These are phyloP conservation scores for Dissoconium aciculare DNA, from an alignment of 2,329 filamentous ascomycete genomes.

Conservation along the genomic window DNA sequence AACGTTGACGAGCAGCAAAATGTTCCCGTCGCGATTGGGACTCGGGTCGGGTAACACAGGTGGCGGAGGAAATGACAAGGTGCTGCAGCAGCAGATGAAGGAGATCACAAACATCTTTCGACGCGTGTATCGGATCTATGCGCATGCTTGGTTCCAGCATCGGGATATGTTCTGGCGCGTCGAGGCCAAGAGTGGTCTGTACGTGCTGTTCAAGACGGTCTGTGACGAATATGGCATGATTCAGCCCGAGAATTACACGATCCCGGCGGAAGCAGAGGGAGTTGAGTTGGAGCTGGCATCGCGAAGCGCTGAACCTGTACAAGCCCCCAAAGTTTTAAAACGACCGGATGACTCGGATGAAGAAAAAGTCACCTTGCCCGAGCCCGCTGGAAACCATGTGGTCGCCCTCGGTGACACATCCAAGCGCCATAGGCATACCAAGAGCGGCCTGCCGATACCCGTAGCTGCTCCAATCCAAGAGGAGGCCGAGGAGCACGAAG, in stretches of 20 bases:
- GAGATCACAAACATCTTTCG: slow-evolving; percentile 92
- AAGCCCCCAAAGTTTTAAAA: slow-evolving; percentile 23
- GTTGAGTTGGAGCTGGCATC: slow-evolving; percentile 38
- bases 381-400: slow-evolving; percentile 28
- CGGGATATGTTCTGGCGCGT: slow-evolving; percentile 89
- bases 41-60: slow-evolving; percentile 29
- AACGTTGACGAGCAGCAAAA: slow-evolving; percentile 82
- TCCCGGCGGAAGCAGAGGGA: slow-evolving; percentile 84
- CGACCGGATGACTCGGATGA: slow-evolving; percentile 16
- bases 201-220: slow-evolving; percentile 92
- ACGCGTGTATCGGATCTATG: slow-evolving; percentile 88
- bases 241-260: slow-evolving; percentile 86
- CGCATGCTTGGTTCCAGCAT: slow-evolving; percentile 97
- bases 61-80: slow-evolving; percentile 23
- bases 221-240: slow-evolving; percentile 85
- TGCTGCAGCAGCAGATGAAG: slow-evolving; percentile 47
- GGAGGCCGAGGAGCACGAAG: slow-evolving; percentile 48
- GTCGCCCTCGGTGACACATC: slow-evolving; percentile 53
- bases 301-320: slow-evolving; percentile 5
- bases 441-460: slow-evolving; percentile 48
- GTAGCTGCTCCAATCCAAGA: slow-evolving; percentile 73
- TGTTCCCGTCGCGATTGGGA: slow-evolving; percentile 75
- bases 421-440: slow-evolving; percentile 68
- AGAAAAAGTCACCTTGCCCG: slow-evolving; percentile 8
- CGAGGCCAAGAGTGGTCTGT: slow-evolving; percentile 78